Conservation (phyloP, 495 filamentous ascomycete genomes). For the Neohortaea acidophila region DNA sequence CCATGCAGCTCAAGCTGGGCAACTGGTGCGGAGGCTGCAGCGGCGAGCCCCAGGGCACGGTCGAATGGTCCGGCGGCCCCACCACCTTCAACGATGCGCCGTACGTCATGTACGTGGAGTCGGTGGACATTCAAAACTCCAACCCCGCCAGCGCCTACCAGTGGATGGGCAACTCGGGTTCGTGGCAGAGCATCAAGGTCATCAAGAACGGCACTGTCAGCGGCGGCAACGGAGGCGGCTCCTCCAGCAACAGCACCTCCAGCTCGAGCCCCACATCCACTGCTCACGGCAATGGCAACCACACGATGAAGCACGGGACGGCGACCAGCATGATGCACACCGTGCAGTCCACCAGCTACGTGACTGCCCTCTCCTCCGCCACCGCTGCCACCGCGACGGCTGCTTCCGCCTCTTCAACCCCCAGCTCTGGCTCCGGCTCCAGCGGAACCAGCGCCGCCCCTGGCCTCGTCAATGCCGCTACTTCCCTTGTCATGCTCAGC, state of each 20-base stretch:
- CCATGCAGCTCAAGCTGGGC: slow-evolving; percentile 69
- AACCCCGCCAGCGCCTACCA: slow-evolving; percentile 51
- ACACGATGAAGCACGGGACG: too few relatives aligned
- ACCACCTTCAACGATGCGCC: slow-evolving; percentile 57
- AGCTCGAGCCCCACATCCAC: too few relatives aligned
- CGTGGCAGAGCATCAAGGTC: slow-evolving; percentile 25
- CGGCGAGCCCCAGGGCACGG: slow-evolving; percentile 27
- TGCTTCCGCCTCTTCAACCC: too few relatives aligned
- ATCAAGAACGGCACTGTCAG: slow-evolving; percentile 1
- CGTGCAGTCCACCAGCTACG: background rate
- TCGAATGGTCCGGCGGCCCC: slow-evolving; percentile 65
- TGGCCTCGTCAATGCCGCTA: too few relatives aligned
- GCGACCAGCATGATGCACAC: too few relatives aligned
- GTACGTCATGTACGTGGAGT: slow-evolving; percentile 63
- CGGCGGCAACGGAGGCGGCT: background rate
- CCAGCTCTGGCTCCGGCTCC: too few relatives aligned
- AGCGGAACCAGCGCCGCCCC: too few relatives aligned
- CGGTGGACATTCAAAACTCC: slow-evolving; percentile 49
- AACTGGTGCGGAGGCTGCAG: slow-evolving; percentile 79
- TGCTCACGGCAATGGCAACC: too few relatives aligned
- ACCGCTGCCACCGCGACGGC: too few relatives aligned
- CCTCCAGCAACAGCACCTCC: background rate
- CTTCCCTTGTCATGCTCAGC: too few relatives aligned
- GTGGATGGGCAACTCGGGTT: slow-evolving; percentile 50
- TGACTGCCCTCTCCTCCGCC: background rate